These are phyloP conservation scores for Podila horticola DNA, from an alignment of 192 early-diverging fungal species.

Conservation along the genomic window DNA sequence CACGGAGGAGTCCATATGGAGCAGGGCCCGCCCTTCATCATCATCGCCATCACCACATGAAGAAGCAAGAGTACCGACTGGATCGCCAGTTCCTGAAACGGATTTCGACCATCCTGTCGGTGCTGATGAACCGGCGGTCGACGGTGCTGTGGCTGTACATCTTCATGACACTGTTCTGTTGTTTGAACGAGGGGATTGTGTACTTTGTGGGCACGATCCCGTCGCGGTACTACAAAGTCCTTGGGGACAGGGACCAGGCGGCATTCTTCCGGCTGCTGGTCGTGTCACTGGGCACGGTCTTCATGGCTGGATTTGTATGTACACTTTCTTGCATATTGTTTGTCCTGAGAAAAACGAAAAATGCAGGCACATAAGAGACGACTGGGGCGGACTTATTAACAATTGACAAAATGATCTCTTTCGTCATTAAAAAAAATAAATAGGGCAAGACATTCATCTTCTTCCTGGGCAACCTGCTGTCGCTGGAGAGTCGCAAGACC, in stretches of 20 bases:
- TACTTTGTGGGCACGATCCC: conserved; percentile 80
- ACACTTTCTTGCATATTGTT: conserved; percentile 26
- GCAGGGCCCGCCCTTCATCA: background rate
- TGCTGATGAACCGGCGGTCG: conserved; percentile 32
- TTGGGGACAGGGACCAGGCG: conserved; percentile 69
- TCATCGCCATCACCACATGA: background rate
- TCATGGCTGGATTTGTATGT: conserved; percentile 67
- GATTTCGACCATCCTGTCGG: conserved; percentile 24
- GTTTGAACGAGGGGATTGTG: conserved; percentile 60
- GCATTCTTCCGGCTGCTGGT: conserved; percentile 70
- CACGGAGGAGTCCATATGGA: background rate
- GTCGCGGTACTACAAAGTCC: conserved; percentile 78
- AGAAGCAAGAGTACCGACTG: conserved; percentile 42
- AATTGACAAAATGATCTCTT: background rate
- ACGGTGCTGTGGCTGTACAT: conserved; percentile 57
- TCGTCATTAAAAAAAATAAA: conserved; percentile 7
- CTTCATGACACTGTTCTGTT: conserved; percentile 51
- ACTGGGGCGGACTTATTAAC: too few species aligned
- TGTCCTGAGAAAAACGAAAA: background rate
- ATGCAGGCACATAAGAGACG: background rate
- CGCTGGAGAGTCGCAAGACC: conserved; percentile 67
- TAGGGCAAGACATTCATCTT: conserved; percentile 68
- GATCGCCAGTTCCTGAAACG: conserved; percentile 52
- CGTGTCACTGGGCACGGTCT: conserved; percentile 64
- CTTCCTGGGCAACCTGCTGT: conserved; percentile 70